Conservation (phyloP, 176 grass and related monocot genomes). For the Rhynchospora breviuscula region DNA sequence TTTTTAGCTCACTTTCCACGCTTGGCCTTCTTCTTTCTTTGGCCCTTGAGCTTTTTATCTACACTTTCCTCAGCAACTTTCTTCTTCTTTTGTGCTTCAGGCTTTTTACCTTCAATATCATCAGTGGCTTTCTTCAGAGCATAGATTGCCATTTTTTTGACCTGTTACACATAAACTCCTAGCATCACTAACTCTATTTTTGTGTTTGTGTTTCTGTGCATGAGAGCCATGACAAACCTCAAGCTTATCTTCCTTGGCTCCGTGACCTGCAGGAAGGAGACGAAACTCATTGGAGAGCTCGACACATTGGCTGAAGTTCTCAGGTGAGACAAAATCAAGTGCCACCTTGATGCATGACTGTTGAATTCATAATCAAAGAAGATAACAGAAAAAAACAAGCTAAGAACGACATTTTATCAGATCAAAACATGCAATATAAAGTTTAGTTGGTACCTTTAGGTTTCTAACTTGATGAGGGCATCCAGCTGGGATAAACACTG, state of each 20-base stretch:
- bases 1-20: neutral
- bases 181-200: neutral
- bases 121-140: conserved; percentile 15
- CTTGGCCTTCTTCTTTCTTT: neutral
- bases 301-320: conserved; percentile 67
- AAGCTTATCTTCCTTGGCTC: conserved; percentile 83
- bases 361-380: neutral
- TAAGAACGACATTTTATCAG: neutral
- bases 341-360: conserved; percentile 97
- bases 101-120: conserved; percentile 15
- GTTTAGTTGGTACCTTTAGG: conserved; percentile 54
- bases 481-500: conserved; percentile 91
- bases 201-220: neutral
- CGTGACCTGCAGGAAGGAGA: conserved; percentile 56
- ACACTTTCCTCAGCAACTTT: neutral
- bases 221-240: conserved; percentile 35
- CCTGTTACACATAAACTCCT: neutral
- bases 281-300: conserved; percentile 67
- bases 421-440: neutral
- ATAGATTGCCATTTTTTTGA: conserved; percentile 27
- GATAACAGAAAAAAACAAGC: neutral
- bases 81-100: neutral
- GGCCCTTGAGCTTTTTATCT: neutral
- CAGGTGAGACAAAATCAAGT: conserved; percentile 86
- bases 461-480: conserved; percentile 96